These are phyloP conservation scores for Phytophthora multivora DNA, from an alignment of 352 stramenopile species.

Conservation along the genomic window DNA sequence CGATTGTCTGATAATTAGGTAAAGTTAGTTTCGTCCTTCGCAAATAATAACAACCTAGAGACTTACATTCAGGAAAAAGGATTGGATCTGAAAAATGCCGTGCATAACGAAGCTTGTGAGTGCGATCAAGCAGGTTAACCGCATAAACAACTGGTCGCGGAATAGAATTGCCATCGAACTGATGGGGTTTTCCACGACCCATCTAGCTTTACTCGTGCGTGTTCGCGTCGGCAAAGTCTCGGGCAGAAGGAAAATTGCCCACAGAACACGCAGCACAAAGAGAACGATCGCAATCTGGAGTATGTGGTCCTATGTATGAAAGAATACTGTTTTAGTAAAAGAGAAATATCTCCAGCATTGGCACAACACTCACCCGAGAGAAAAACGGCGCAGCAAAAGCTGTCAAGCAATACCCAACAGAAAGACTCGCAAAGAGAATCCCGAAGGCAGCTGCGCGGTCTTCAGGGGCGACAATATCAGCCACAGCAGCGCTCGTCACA, in stretches of 20 bases:
- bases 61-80: conserved; percentile 77
- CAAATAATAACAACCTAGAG: too few species aligned
- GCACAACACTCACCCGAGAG: conserved; percentile 37
- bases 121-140: conserved; percentile 67
- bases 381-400: conserved; percentile 61
- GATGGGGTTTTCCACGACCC: conserved; percentile 59
- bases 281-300: conserved; percentile 50
- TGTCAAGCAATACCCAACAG: conserved; percentile 61
- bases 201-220: conserved; percentile 33
- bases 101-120: conserved; percentile 70
- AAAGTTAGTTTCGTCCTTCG: too few species aligned
- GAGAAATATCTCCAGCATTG: not conserved
- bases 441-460: conserved; percentile 65
- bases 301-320: conserved; percentile 43
- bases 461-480: conserved; percentile 58
- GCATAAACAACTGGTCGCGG: conserved; percentile 64
- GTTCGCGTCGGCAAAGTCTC: conserved; percentile 59
- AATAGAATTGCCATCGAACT: conserved; percentile 69
- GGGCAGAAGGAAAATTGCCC: conserved; percentile 54
- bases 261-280: conserved; percentile 60
- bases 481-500: conserved; percentile 61
- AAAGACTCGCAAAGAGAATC: conserved; percentile 55
- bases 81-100: conserved; percentile 62
- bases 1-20: conserved; percentile 43
- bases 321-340: not conserved